Base-by-base conservation (phyloP, 345 rosid genomes). In the Anastatica hierochuntica region DNA sequence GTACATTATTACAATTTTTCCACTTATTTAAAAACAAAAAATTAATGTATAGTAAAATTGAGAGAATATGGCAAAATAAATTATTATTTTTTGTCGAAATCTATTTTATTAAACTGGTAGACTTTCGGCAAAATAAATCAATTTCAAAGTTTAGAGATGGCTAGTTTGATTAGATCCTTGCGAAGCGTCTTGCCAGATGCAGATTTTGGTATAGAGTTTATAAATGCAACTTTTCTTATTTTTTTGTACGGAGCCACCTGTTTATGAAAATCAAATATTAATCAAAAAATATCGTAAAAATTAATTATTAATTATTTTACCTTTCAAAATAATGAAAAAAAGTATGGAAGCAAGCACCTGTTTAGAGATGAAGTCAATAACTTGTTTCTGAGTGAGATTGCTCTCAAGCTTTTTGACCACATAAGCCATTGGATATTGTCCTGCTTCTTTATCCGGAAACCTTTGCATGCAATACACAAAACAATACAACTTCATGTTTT, bases 181-280 rank as follows among this genome's bases (percentile, higher is more conserved):
- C 97, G 74, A 8, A 86, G 88, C 42, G 77, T 81, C 69, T 90
- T 90, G 43, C 95, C 97, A 0, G 95, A 83, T 8, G 81, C 77
- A 62, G 77, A 86, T 67, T 80, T 90, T 4, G 94, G 97, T 16
- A 90, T 65, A 16, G 84, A 74, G 37, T 62, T 66, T 8, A 62
- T 62, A 24, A 62, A 62, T n/a, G 52, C 44, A 6, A 51, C 66
- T 62, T 70, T 76, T 36, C 95, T 69, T 5, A 89, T 59, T 49
- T 76, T 79, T 47, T 89, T 89, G 63, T 85, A 89, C 0, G 97
- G 90, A 0, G 95, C 95, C 34, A 85, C 97, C 97, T 88, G 61
- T 3, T 49, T n/a, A 39, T 24, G n/a, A 34, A 16, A 46, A 17
- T 23, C 11, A 46, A 21, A 15, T 12, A 10, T 15, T 6, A 12